Evolutionary conservation across 2,329 filamentous ascomycete species (phyloP).

Genomic region (Aaosphaeria pasadenensis): DNA sequence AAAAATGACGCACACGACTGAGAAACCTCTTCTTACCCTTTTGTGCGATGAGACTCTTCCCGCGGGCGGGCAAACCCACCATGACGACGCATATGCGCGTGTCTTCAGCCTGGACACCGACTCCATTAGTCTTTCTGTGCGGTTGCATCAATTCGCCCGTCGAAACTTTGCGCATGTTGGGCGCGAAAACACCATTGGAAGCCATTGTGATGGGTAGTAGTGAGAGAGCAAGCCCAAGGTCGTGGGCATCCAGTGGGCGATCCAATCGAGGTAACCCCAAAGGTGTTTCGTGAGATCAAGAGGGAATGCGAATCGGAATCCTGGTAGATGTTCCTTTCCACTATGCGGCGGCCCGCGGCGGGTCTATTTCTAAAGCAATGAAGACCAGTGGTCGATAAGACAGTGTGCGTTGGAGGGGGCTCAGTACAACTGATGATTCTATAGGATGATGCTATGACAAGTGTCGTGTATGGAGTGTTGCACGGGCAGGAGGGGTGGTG

Average conservation of each 20-base stretch:
- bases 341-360: slow-evolving; percentile 17
- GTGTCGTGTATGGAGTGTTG: too few species aligned
- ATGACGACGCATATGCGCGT: slow-evolving; percentile 97
- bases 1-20: not conserved
- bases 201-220: slow-evolving; percentile 23
- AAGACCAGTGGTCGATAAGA: too few species aligned
- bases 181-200: slow-evolving; percentile 36
- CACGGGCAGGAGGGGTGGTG: slow-evolving; percentile 12
- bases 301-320: slow-evolving; percentile 23
- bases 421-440: too few species aligned
- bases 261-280: slow-evolving; percentile 10
- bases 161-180: slow-evolving; percentile 39
- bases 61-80: slow-evolving; percentile 92
- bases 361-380: slow-evolving; percentile 7
- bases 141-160: slow-evolving; percentile 45
- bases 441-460: too few species aligned
- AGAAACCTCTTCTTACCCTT: slow-evolving; percentile 65
- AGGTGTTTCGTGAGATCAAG: slow-evolving; percentile 8
- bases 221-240: slow-evolving; percentile 21
- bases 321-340: slow-evolving; percentile 26
- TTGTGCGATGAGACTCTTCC: slow-evolving; percentile 96
- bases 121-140: slow-evolving; percentile 53
- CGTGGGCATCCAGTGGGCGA: slow-evolving; percentile 12
- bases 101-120: slow-evolving; percentile 86
- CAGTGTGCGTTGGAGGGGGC: too few species aligned